These are phyloP conservation scores for Plectranthus barbatus DNA, from an alignment of 257 asterid species.

Conservation along the genomic window DNA sequence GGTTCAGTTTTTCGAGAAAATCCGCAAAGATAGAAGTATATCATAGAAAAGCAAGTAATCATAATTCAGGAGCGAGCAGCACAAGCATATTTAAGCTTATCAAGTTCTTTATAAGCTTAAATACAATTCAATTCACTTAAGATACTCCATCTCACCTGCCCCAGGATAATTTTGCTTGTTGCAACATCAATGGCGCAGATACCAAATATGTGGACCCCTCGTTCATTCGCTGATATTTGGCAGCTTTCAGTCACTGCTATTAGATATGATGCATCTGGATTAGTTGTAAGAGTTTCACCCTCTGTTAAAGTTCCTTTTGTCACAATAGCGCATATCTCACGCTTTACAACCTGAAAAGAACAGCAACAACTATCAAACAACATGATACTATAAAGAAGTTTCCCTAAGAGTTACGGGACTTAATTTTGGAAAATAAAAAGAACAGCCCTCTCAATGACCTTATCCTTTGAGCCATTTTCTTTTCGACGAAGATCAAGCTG, in stretches of 20 bases:
- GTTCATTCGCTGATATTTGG: slow-evolving; percentile 39
- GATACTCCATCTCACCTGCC: slow-evolving; percentile 57
- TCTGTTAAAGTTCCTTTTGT: slow-evolving; percentile 93
- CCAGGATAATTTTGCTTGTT: slow-evolving; percentile 75
- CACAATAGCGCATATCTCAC: slow-evolving; percentile 90
- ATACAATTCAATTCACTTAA: not conserved
- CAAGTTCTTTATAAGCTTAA: not conserved
- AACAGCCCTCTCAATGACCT: slow-evolving; percentile 34
- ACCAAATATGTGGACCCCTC: slow-evolving; percentile 51
- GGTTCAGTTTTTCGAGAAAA: not conserved
- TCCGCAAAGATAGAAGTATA: not conserved
- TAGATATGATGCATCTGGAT: slow-evolving; percentile 81
- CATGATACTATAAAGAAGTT: not conserved
- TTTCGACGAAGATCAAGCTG: slow-evolving; percentile 90
- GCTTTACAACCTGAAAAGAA: slow-evolving; percentile 72
- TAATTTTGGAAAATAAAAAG: not conserved
- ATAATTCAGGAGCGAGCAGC: not conserved
- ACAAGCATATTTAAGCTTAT: not conserved
- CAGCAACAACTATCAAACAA: slow-evolving; percentile 12
- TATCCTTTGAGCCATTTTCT: slow-evolving; percentile 84
- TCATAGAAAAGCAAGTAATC: not conserved
- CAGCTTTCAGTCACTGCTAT: slow-evolving; percentile 76
- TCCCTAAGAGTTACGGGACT: not conserved
- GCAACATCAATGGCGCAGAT: slow-evolving; percentile 79
- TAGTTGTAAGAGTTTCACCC: slow-evolving; percentile 71